Evolutionary conservation across 2,329 filamentous ascomycete species (phyloP).

Genomic region (Fusarium redolens): DNA sequence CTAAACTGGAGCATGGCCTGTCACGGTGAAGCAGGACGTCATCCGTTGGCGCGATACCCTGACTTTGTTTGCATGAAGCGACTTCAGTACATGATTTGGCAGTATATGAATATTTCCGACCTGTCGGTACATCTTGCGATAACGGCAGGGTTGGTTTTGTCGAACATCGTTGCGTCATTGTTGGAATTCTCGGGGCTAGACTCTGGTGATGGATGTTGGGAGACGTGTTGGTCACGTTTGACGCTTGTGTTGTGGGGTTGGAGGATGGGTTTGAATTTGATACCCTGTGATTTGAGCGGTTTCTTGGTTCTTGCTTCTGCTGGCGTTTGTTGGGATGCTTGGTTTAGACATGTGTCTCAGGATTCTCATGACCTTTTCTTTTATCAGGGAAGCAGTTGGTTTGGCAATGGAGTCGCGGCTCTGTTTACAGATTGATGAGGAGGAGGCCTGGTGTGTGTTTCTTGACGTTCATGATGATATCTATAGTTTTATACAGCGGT

Average conservation of each 20-base stretch:
- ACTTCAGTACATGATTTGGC: neutral
- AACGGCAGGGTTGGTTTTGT: neutral
- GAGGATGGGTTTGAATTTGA: slow-evolving; percentile 42
- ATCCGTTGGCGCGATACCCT: slow-evolving; percentile 44
- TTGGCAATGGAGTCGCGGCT: slow-evolving; percentile 37
- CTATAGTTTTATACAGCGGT: slow-evolving; percentile 17
- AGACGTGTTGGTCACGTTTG: slow-evolving; percentile 23
- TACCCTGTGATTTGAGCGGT: slow-evolving; percentile 37
- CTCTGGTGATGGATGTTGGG: slow-evolving; percentile 7
- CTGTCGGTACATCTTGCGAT: neutral
- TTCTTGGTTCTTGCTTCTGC: slow-evolving; percentile 13
- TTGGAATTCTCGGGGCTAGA: slow-evolving; percentile 15
- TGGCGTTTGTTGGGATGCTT: slow-evolving; percentile 32
- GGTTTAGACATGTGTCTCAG: slow-evolving; percentile 40
- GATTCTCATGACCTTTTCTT: slow-evolving; percentile 31
- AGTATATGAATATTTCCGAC: neutral
- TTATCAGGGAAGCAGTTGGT: slow-evolving; percentile 20
- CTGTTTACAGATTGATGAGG: slow-evolving; percentile 40
- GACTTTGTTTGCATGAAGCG: slow-evolving; percentile 37
- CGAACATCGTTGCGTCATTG: neutral
- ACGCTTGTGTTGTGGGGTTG: slow-evolving; percentile 14
- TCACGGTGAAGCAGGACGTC: slow-evolving; percentile 17
- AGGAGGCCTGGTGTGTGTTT: slow-evolving; percentile 12
- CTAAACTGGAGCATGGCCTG: slow-evolving; percentile 6
- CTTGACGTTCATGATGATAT: slow-evolving; percentile 26